Evolutionary conservation across 495 filamentous ascomycete species (phyloP).

Genomic region (Oidiodendron maius): DNA sequence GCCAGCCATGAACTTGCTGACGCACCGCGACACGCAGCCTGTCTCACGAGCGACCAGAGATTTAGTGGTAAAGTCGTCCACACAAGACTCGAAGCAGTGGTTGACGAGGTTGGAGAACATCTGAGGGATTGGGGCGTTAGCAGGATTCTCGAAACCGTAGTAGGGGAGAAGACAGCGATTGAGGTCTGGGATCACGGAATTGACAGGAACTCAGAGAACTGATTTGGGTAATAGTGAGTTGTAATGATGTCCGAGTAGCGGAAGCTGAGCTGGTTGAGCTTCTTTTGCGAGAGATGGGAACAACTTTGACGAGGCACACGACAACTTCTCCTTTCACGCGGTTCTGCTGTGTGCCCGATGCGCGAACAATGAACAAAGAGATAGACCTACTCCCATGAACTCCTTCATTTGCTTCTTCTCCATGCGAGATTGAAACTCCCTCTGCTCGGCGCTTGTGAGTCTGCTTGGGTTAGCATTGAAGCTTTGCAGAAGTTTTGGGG

Average conservation of each 20-base stretch:
- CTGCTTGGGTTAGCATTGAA: slow-evolving; percentile 19
- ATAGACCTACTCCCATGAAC: slow-evolving; percentile 78
- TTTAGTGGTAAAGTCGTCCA: slow-evolving; percentile 98
- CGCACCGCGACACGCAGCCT: slow-evolving; percentile 85
- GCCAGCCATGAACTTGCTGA: slow-evolving; percentile 89
- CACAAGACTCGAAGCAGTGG: slow-evolving; percentile 91
- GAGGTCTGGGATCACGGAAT: background rate
- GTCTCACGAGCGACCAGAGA: slow-evolving; percentile 80
- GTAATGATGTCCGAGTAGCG: too few species aligned
- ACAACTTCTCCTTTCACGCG: background rate
- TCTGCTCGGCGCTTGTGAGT: slow-evolving; percentile 78
- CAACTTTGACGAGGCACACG: background rate
- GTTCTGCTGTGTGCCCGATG: background rate
- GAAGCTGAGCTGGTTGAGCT: background rate
- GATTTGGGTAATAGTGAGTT: too few species aligned
- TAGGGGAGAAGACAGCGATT: background rate
- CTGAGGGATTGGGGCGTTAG: slow-evolving; percentile 37
- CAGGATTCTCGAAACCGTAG: background rate
- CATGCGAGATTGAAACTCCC: slow-evolving; percentile 86
- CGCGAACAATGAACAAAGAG: background rate
- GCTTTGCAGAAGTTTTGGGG: background rate
- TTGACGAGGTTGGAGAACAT: slow-evolving; percentile 96
- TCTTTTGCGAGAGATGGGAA: background rate
- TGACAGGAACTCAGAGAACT: too few species aligned
- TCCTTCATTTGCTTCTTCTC: slow-evolving; percentile 98